Base-by-base conservation (phyloP, 1,284 basidiomycete genomes). In the Ceratobasidium sp. region DNA sequence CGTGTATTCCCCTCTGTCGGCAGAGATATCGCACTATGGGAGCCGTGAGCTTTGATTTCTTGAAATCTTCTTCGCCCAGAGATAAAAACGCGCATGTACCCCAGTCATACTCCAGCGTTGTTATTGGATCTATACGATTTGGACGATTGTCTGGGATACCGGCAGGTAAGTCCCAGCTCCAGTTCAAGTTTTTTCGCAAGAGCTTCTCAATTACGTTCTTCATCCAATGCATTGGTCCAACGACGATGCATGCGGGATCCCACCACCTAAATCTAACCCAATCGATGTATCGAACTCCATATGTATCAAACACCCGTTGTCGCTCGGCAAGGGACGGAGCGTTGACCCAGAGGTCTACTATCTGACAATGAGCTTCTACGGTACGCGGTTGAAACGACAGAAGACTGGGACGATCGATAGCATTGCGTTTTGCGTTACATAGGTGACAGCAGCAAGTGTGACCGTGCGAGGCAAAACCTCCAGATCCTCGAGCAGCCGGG, bases 211-310 rank as follows among this genome's bases (percentile, higher is more conserved):
- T n/a, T 58, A 58, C 55, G 28, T 58, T 58, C 28, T 58, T 58
- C 55, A 28, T 58, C 55, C 55, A 58, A 58, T 58, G 55, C 55
- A 58, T 58, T 28, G 55, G 55, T 58, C 55, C 55, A 58, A 58
- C 55, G 4, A 58, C 55, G 10, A 58, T 58, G 55, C 55, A 23
- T 58, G 55, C 28, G 28, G 58, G 58, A 26, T 61, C 58, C 39
- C 26, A 15, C 26, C 26, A 28, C 13, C 26, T 33, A 4, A 61
- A 61, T 15, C 58, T 1, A 23, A 61, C 13, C 26, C 58, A 61
- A 28, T 61, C 26, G 26, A 18, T 26, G 13, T 33, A 26, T 33
- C 58, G 26, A 26, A 61, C 58, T 33, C 58, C 58, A 10, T 61
- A 28, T 18, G 13, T 26, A 15, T 33, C 26, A 39, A 33, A 61